phyloP scores from a whole-genome alignment of 2,329 filamentous ascomycete genomes.

The Epicoccum nigrum region DNA sequence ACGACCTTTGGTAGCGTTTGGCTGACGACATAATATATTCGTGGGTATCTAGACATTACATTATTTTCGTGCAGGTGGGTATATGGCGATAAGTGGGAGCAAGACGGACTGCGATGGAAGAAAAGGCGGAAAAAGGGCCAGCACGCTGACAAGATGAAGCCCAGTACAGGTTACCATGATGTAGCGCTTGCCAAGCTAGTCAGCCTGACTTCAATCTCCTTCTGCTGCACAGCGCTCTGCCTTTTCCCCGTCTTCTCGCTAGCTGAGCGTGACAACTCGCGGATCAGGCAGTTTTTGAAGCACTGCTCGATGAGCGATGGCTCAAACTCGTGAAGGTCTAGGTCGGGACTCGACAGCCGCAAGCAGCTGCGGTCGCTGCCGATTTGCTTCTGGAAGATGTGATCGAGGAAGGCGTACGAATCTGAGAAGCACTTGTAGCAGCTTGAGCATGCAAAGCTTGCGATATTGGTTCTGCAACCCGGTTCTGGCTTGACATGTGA shows the following conservation, averaged over 20 bases:
- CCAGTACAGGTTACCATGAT: constrained; percentile 1
- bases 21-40: no score
- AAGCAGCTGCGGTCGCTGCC: constrained; percentile 41
- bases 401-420: constrained; percentile 45
- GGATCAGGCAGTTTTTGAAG: constrained; percentile 39
- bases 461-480: constrained; percentile 14
- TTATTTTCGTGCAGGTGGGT: not conserved
- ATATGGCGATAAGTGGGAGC: not conserved
- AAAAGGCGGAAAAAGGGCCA: not conserved
- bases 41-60: no score
- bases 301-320: constrained; percentile 38
- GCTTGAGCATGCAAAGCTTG: constrained; percentile 42
- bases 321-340: constrained; percentile 28
- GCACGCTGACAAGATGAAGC: not conserved
- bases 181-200: constrained; percentile 9
- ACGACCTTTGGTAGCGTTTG: no score
- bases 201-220: constrained; percentile 17
- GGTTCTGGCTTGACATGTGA: constrained; percentile 27
- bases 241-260: constrained; percentile 15
- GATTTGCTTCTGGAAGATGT: constrained; percentile 43
- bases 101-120: not conserved
- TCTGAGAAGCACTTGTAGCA: constrained; percentile 46
- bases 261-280: constrained; percentile 37
- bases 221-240: constrained; percentile 21
- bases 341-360: constrained; percentile 25